phyloP scores from a whole-genome alignment of 202 grass and related monocot genomes.

The Panicum hallii region DNA sequence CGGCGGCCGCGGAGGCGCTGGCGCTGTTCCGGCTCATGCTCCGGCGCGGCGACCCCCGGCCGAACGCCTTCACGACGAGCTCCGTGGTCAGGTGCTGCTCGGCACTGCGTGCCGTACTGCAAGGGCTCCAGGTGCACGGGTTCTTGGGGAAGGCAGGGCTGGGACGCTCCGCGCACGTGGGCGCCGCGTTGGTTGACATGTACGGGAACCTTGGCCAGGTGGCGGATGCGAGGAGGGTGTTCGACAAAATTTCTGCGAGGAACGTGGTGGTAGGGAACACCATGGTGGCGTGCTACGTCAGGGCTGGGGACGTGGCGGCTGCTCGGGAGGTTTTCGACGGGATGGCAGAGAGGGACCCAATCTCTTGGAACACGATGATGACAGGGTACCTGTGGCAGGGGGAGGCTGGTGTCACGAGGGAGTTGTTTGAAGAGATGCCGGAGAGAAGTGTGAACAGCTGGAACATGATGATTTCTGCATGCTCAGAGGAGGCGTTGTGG shows the following conservation, averaged over 20 bases:
- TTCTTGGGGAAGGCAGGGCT: conserved; percentile 53
- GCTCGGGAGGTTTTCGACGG: conserved; percentile 51
- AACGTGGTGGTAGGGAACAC: conserved; percentile 62
- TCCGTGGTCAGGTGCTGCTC: conserved; percentile 70
- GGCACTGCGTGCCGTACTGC: conserved; percentile 25
- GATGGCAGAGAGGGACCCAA: conserved; percentile 54
- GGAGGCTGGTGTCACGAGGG: conserved; percentile 5
- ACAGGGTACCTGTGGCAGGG: conserved; percentile 48
- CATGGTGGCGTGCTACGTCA: conserved; percentile 63
- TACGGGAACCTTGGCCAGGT: conserved; percentile 48
- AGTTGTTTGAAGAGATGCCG: conserved; percentile 61
- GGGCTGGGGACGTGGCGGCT: conserved; percentile 50
- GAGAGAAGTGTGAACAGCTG: conserved; percentile 62
- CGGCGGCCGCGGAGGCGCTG: conserved; percentile 41
- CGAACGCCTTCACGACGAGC: conserved; percentile 68
- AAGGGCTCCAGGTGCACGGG: conserved; percentile 57
- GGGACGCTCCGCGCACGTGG: conserved; percentile 53
- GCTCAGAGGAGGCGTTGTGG: conserved; percentile 52
- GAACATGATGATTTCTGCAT: conserved; percentile 62
- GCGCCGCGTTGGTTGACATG: conserved; percentile 54
- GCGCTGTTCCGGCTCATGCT: conserved; percentile 67
- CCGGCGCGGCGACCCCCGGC: conserved; percentile 53
- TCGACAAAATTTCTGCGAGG: conserved; percentile 39
- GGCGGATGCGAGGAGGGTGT: conserved; percentile 53
- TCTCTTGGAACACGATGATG: conserved; percentile 79